Evolutionary conservation across 192 early-diverging fungal genomes (phyloP), one percentile per base, ranked within the genome.

Genomic region (Entrophospora sp.): DNA sequence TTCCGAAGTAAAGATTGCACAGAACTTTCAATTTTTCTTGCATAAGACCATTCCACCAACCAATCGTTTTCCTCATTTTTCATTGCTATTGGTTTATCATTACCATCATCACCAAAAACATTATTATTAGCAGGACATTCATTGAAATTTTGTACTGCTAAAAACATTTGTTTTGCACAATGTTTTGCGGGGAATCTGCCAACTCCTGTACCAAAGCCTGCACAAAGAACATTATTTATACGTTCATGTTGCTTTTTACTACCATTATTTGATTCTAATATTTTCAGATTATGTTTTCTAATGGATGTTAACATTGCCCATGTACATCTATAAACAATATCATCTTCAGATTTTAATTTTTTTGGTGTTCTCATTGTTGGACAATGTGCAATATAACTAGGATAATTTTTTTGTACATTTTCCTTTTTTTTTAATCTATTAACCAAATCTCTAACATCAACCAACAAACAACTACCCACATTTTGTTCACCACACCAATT

Each of bases 401-500:
- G 67, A 43, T 59, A 36, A 24, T 38, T 42, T 38, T 16, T 6
- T 16, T 1, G 31, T n/a, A 18, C 14, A 24, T n/a, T 20, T n/a
- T 16, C 25, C 24, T 10, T n/a, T 4, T 16, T 0, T 16, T 64
- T 52, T 20, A 37, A 10, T 14, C 36, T 49, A 38, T 49, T 36
- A 34, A 31, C 35, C n/a, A 69, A 35, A 7, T 62, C 36, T 13
- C 57, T 22, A 6, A 69, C 25, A 51, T 69, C 67, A 27, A 69
- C 44, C 5, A 69, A 20, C 20, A 52, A 37, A 51, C 67, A 69
- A 28, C 59, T 69, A 25, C 67, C 67, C n/a, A 61, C 45, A 45
- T 69, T 69, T 45, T 69, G 67, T 61, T 69, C 58, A n/a, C 67
- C 57, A 34, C 58, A 51, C 67, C 67, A 69, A 35, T 69, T 45